Percentiles rank a stretch among this genome's conserved stretches.
These are phyloP conservation scores for Aspergillus eucalypticola DNA, from an alignment of 2,329 filamentous ascomycete species.

Conservation along the genomic window DNA sequence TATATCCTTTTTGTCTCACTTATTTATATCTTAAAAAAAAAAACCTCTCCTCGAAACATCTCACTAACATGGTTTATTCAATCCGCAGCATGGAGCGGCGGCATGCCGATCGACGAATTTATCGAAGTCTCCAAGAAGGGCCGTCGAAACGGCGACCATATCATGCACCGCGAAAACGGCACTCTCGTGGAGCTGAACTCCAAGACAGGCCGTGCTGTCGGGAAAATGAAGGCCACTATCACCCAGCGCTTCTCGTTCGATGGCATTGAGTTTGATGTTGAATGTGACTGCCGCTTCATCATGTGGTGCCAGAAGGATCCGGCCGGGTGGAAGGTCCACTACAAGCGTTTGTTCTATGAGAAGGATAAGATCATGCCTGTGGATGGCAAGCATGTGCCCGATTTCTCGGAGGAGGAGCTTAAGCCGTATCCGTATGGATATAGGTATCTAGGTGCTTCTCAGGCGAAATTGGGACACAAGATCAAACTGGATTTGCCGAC, in stretches of 20 bases:
- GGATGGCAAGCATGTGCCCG: conserved; percentile 4
- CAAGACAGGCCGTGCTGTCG: background rate
- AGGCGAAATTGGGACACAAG: conserved; percentile 2
- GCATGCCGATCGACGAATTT: conserved; percentile 8
- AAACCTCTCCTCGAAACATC: background rate
- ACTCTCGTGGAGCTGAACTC: conserved; percentile 4
- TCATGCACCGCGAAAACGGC: conserved; percentile 9
- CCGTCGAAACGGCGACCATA: conserved; percentile 5
- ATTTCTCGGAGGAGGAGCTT: background rate
- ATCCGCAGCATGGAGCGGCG: background rate
- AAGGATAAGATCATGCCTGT: conserved; percentile 9
- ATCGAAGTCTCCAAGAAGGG: conserved; percentile 7
- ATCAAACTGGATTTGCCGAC: conserved; percentile 8
- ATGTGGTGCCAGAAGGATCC: conserved; percentile 9
- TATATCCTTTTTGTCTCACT: background rate
- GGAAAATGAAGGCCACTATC: conserved; percentile 9
- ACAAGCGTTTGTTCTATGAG: conserved; percentile 7
- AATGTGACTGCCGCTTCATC: conserved; percentile 8
- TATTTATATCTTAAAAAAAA: too few relatives aligned
- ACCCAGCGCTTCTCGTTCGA: conserved; percentile 1
- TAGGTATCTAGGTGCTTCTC: conserved; percentile 2
- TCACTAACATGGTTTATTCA: background rate
- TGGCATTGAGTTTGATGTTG: background rate
- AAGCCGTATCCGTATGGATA: conserved; percentile 8
- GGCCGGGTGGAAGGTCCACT: conserved; percentile 4